Base-by-base conservation (phyloP, 2,329 filamentous ascomycete genomes). In the Monilinia fructicola region DNA sequence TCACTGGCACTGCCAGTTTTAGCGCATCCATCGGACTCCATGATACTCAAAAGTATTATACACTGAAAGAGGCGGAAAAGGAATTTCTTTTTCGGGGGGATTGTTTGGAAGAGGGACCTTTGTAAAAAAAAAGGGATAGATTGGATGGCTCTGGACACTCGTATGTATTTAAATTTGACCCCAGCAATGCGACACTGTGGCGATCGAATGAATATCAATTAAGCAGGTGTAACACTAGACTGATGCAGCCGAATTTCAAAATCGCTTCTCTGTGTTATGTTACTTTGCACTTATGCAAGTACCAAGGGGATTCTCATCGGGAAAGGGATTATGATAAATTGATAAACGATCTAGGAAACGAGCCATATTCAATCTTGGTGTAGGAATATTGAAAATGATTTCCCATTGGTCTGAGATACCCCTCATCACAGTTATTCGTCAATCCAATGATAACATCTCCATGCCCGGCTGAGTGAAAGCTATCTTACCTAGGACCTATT, bases 261-360 rank as follows among this genome's bases (percentile, higher is more conserved):
- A n/a, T 11, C 21, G 26, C 28, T 65, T 35, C n/a, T 26, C 18
- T 56, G 63, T 59, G 63, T 18, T 38, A 65, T 65, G 63, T 59
- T 59, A 59, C 42, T 59, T 52, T 64, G 40, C 52, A 14, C 52
- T 40, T 52, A 64, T 58, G 52, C 63, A 65, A 21, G 42, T 50
- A 62, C 10, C 40, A 64, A 58, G 63, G 63, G 31, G 42, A 40
- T 50, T 46, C n/a, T 28, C 16, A 2, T 11, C 48, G 21, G 62
- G 40, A 10, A 56, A 35, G 21, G 28, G 12, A 28, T n/a, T 6
- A 48, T 44, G 61, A n/a, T 56, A 64, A 46, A 52, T 54, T 64
- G 4, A 16, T 42, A 16, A 35, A 23, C 21, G 18, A 46, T 35
- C 53, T 5, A 23, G 23, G 44, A 56, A 59, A 28, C 40, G 31